Evolutionary conservation across 768 basidiomycete genomes (phyloP).

Genomic region (Termitomyces sp.): DNA sequence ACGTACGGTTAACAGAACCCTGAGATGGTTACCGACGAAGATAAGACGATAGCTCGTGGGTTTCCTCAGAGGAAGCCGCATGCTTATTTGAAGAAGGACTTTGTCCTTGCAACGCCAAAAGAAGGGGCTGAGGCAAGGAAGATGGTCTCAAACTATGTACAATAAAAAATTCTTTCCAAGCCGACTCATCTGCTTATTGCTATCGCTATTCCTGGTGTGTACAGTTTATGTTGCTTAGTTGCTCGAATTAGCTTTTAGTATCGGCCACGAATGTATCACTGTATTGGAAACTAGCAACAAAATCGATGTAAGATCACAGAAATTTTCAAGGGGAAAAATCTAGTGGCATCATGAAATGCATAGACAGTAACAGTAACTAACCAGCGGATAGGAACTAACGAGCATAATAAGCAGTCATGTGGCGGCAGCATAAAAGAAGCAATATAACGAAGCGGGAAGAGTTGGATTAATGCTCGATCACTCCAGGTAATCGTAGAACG

Average conservation of each 20-base stretch:
- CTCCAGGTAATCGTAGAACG: neutral
- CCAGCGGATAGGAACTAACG: no score
- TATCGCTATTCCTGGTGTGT: neutral
- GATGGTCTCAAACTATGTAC: neutral
- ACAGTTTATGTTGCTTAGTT: neutral
- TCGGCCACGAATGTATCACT: neutral
- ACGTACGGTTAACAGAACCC: conserved; percentile 39
- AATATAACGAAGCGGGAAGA: no score
- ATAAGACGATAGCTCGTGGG: conserved; percentile 52
- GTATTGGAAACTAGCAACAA: neutral
- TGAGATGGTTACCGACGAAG: conserved; percentile 49
- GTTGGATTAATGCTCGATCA: neutral
- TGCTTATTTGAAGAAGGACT: conserved; percentile 35
- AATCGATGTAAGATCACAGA: neutral
- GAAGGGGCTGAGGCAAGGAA: conserved; percentile 33
- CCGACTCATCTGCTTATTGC: neutral
- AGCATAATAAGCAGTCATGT: no score
- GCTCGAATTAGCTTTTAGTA: neutral
- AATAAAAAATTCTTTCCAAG: no score
- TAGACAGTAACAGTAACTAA: no score
- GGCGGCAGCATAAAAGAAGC: neutral
- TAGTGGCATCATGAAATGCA: no score
- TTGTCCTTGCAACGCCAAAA: conserved; percentile 38
- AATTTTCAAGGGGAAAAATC: neutral
- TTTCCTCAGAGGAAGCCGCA: conserved; percentile 39